Evolutionary conservation across 2,329 filamentous ascomycete species (phyloP), one percentile per base, ranked within the genome.

Genomic region (Fusarium foetens): DNA sequence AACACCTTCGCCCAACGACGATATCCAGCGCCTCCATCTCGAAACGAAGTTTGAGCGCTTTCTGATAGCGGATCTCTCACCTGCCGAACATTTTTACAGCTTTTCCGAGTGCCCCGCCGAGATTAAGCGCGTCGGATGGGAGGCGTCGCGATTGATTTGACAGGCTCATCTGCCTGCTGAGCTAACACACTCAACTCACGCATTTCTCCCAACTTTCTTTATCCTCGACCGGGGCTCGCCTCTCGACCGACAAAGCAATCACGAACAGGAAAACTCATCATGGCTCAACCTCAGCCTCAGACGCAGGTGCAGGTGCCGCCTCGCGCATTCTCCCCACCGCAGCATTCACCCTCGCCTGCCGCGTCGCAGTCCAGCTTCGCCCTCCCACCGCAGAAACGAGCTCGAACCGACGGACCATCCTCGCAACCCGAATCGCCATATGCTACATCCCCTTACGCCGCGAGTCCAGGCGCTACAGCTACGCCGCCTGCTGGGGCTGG

Each of bases 381-480:
- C 66, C 88, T 91, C 53, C 92, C 92, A 53, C 91, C 93, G 21
- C 89, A 88, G 66, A 95, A 96, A 84, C 89, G 93, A 76, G 75
- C 79, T 33, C 77, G 80, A 68, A 79, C 91, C 88, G 79, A 91
- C 57, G 91, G 90, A 63, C 88, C 91, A 38, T 83, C 86, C n/a
- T 91, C 92, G 33, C 90, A 91, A 73, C 91, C 91, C 64, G 86
- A 84, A 55, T 92, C 90, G 38, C 89, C 90, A 1, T 90, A 90
- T 77, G 84, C 85, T 71, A 80, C 83, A 74, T 85, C 88, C 70
- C 82, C 86, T 74, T 88, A 85, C 73, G 81, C 81, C 12, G 81
- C 84, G 72, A 86, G 85, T 62, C 87, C 87, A 25, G 80, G 79
- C 42, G 76, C 83, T 29, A 78, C 81, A 10, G 81, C 80, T 6